These are phyloP conservation scores for Choiromyces venosus DNA, from an alignment of 495 filamentous ascomycete species.

Conservation along the genomic window DNA sequence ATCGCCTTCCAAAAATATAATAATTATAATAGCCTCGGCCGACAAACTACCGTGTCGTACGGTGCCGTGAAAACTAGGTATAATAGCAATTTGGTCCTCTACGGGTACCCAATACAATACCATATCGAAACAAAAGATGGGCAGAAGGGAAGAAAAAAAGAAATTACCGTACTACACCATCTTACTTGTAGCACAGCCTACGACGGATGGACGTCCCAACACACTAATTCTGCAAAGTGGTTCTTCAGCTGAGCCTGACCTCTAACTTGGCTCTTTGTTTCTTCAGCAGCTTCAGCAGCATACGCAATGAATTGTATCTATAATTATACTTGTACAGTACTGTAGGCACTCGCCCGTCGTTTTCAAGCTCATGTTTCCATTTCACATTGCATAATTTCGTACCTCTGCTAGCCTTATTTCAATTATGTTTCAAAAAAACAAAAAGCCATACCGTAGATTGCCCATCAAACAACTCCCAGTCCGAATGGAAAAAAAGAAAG, in stretches of 20 bases:
- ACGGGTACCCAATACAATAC: background rate
- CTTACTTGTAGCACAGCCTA: background rate
- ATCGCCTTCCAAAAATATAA: background rate
- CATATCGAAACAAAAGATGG: background rate
- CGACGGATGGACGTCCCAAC: background rate
- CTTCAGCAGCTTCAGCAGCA: background rate
- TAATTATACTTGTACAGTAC: no score
- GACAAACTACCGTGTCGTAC: no score
- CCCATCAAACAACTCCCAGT: background rate
- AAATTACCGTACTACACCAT: background rate
- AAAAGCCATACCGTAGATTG: background rate
- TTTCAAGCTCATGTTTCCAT: background rate
- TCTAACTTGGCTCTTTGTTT: no score
- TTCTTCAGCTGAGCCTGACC: background rate
- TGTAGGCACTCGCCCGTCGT: no score
- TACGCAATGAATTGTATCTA: background rate
- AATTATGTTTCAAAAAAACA: background rate
- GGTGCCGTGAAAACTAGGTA: no score
- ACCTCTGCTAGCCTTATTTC: background rate
- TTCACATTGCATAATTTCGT: constrained; percentile 1
- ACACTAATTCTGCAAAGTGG: background rate
- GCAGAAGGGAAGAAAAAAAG: background rate
- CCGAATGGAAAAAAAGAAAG: background rate
- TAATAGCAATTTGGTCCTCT: background rate
- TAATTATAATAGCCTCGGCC: no score